Evolutionary conservation across 2,329 filamentous ascomycete species (phyloP), one percentile per base, ranked within the genome.

Genomic region (Diaporthe longicolla): DNA sequence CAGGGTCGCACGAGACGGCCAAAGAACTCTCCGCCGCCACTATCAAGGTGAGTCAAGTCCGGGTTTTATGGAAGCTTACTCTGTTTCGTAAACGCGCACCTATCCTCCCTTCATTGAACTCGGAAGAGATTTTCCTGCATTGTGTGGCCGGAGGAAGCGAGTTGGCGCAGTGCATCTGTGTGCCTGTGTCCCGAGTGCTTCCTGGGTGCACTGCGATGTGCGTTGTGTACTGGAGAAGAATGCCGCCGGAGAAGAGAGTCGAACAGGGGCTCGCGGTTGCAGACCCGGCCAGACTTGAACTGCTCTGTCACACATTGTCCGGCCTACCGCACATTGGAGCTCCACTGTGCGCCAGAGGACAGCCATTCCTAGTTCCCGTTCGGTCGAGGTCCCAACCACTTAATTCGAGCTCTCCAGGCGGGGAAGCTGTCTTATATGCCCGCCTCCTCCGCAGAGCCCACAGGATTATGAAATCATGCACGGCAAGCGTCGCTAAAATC

Each of bases 11-110:
- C 59, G 48, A 71, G 72, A 54, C 72, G 61, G 65, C 72, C 69
- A n/a, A 65, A 70, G 37, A 73, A 74, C 59, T 74, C 72, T 26
- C 66, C 61, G 72, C 55, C 61, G 29, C 72, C 72, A 52, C 19
- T 50, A 4, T 72, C 72, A 7, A 73, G 72, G 74, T 75, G 70
- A 65, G 74, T 74, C 35, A 55, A 55, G 52, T 35, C 37, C 26
- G 15, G 19, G n/a, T 26, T 52, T 10, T 71, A 45, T 24, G 21
- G 29, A 26, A 48, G 32, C 24, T 37, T 69, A 40, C 50, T 21
- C 55, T 32, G 29, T 71, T 68, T 32, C 35, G 63, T 66, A 26
- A 52, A 52, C 32, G 37, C 13, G 35, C n/a, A 37, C 21, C 17
- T 29, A 40, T 26, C 29, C 45, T 19, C n/a, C n/a, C 29, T 45